These are phyloP conservation scores for Pleurotus pulmonarius DNA, from an alignment of 768 basidiomycete genomes.

Conservation along the genomic window DNA sequence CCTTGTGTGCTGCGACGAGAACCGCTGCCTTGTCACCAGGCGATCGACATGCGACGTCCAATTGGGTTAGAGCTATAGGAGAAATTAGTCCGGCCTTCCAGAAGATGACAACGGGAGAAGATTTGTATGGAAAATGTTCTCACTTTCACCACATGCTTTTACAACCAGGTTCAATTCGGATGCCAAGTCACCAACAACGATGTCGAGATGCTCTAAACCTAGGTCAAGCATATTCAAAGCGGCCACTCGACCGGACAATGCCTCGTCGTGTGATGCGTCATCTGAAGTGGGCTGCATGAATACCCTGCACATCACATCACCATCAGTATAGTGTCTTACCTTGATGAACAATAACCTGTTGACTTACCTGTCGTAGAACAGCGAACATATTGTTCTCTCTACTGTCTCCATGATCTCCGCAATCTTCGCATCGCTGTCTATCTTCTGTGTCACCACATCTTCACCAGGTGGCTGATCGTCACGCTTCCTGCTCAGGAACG, in stretches of 20 bases:
- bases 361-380: conserved; percentile 82
- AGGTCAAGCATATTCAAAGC: conserved; percentile 92
- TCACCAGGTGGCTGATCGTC: conserved; percentile 26
- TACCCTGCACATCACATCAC: conserved; percentile 39
- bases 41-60: conserved; percentile 36
- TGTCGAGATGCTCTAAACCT: conserved; percentile 82
- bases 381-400: conserved; percentile 64
- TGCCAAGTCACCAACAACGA: conserved; percentile 62
- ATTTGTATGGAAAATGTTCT: conserved; percentile 18
- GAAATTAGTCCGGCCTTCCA: neutral
- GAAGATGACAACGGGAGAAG: neutral
- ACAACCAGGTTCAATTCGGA: conserved; percentile 60
- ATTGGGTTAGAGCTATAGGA: conserved; percentile 27
- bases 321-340: neutral
- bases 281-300: conserved; percentile 66
- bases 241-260: conserved; percentile 82
- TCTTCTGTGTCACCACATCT: conserved; percentile 30
- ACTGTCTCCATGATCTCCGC: conserved; percentile 66
- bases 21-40: conserved; percentile 79
- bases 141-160: conserved; percentile 74
- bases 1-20: conserved; percentile 80
- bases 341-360: neutral
- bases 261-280: conserved; percentile 87
- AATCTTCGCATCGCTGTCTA: conserved; percentile 42
- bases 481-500: conserved; percentile 24